phyloP scores from a whole-genome alignment of 768 basidiomycete genomes.

The Zangia roseola region DNA sequence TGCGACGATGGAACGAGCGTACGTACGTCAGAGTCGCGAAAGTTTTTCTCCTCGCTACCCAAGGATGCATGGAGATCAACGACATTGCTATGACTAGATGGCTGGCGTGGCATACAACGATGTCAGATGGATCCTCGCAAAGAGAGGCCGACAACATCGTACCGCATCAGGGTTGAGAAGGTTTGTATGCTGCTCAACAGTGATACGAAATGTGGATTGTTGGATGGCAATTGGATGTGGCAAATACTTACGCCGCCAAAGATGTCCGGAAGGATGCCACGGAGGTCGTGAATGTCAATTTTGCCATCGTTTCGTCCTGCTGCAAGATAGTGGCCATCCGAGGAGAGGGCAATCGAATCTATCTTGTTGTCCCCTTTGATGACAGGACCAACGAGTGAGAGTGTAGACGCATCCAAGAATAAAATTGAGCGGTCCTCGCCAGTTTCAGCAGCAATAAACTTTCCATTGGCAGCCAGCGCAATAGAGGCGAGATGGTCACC shows the following conservation, averaged over 20 bases:
- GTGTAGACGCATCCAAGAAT: constrained; percentile 1
- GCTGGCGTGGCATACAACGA: too few relatives aligned
- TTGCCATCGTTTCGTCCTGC: not conserved
- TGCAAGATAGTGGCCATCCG: not conserved
- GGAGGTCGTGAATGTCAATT: constrained; percentile 1
- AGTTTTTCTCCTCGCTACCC: too few relatives aligned
- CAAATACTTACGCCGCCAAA: too few relatives aligned
- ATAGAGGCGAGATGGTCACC: not conserved
- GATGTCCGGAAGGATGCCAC: constrained; percentile 1
- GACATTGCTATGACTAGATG: too few relatives aligned
- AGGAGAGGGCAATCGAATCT: not conserved
- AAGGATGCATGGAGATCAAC: too few relatives aligned
- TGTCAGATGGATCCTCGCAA: too few relatives aligned
- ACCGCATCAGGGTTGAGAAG: too few relatives aligned
- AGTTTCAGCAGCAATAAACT: not conserved
- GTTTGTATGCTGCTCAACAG: not conserved
- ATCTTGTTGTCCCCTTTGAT: not conserved
- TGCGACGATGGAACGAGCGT: too few relatives aligned
- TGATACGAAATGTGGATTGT: too few relatives aligned
- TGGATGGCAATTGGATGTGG: not conserved
- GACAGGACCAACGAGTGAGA: not conserved
- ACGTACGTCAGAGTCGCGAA: too few relatives aligned
- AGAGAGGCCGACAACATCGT: too few relatives aligned
- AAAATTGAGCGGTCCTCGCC: not conserved
- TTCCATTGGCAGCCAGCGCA: not conserved